Conservation (phyloP, 1,284 basidiomycete genomes). For the Cystobasidium slooffiae region DNA sequence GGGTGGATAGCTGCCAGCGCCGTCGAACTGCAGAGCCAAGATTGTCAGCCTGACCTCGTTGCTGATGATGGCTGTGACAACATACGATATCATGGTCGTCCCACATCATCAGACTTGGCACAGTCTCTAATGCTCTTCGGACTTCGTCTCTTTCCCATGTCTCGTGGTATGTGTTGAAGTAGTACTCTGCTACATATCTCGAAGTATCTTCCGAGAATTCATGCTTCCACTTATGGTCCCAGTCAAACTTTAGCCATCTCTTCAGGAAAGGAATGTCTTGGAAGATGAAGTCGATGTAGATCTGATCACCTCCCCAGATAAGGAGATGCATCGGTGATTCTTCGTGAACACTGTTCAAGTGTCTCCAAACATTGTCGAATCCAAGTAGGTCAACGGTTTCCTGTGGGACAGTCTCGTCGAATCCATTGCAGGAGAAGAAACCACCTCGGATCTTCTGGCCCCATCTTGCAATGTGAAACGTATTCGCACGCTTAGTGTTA, state of each 20-base stretch:
- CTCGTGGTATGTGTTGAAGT: constrained; percentile 45
- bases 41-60: background rate
- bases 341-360: constrained; percentile 43
- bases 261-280: constrained; percentile 44
- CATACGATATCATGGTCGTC: constrained; percentile 38
- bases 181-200: constrained; percentile 40
- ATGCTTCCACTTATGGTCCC: constrained; percentile 42
- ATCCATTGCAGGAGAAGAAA: constrained; percentile 44
- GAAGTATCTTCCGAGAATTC: constrained; percentile 45
- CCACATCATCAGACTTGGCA: constrained; percentile 43
- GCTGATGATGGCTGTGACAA: background rate
- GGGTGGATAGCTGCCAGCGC: constrained; percentile 44
- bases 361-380: constrained; percentile 46
- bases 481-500: background rate
- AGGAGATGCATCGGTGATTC: constrained; percentile 42
- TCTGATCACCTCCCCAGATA: constrained; percentile 46
- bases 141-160: constrained; percentile 46
- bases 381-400: constrained; percentile 42
- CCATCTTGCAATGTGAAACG: constrained; percentile 41
- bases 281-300: constrained; percentile 45
- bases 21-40: constrained; percentile 31
- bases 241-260: constrained; percentile 41
- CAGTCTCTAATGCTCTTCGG: constrained; percentile 35
- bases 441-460: constrained; percentile 45
- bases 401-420: constrained; percentile 41